Conservation (phyloP, 495 filamentous ascomycete species). For the Cercophora sp. region DNA sequence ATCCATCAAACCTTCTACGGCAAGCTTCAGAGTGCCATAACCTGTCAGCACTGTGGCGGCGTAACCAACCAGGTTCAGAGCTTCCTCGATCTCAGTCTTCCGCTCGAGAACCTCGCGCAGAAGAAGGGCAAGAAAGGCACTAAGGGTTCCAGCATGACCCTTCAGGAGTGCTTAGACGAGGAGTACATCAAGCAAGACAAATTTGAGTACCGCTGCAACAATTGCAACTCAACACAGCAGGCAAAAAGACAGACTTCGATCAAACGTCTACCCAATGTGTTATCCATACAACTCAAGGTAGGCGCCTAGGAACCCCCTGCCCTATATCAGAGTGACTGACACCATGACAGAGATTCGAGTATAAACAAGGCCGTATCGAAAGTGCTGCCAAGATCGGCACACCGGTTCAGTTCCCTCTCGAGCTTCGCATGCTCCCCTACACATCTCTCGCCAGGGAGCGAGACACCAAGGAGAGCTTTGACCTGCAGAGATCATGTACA, state of each 20-base stretch:
- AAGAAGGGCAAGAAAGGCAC: slow-evolving; percentile 43
- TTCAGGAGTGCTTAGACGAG: slow-evolving; percentile 72
- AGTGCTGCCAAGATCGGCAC: slow-evolving; percentile 75
- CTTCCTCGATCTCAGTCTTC: slow-evolving; percentile 80
- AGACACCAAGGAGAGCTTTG: slow-evolving; percentile 41
- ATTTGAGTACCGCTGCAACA: slow-evolving; percentile 75
- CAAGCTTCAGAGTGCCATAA: slow-evolving; percentile 78
- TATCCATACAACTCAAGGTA: slow-evolving; percentile 92
- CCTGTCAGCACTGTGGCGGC: slow-evolving; percentile 77
- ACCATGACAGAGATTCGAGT: slow-evolving; percentile 68
- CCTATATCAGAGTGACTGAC: background rate
- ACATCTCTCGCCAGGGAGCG: slow-evolving; percentile 55
- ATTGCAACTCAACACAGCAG: slow-evolving; percentile 65
- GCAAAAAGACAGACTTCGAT: slow-evolving; percentile 78
- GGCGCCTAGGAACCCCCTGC: slow-evolving; percentile 1
- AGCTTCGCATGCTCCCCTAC: slow-evolving; percentile 83
- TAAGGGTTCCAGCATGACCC: slow-evolving; percentile 48
- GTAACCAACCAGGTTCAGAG: slow-evolving; percentile 75
- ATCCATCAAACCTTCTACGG: slow-evolving; percentile 88
- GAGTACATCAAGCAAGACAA: slow-evolving; percentile 75
- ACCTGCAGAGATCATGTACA: slow-evolving; percentile 52
- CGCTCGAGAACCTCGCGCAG: slow-evolving; percentile 60
- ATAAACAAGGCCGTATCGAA: slow-evolving; percentile 54
- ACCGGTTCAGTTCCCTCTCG: slow-evolving; percentile 76
- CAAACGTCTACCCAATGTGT: slow-evolving; percentile 72